Evolutionary conservation across 768 basidiomycete genomes (phyloP).

Genomic region (Leccinum rimulosum): DNA sequence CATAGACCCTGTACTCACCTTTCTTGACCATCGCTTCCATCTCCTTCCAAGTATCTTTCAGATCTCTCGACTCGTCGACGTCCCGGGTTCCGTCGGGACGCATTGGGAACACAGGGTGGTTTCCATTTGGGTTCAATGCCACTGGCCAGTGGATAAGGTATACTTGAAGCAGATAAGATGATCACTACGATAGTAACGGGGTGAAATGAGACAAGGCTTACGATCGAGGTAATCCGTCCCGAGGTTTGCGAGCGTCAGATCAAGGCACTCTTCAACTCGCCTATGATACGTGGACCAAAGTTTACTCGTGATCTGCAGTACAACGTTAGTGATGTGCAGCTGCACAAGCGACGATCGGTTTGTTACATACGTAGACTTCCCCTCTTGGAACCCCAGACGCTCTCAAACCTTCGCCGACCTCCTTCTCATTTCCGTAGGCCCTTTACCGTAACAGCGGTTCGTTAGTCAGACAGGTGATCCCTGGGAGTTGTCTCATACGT

Average conservation of each 20-base stretch:
- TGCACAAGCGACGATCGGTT: not conserved
- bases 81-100: constrained; percentile 66
- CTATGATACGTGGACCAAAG: constrained; percentile 67
- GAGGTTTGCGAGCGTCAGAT: constrained; percentile 72
- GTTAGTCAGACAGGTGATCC: constrained; percentile 17
- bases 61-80: constrained; percentile 60
- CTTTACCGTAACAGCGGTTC: constrained; percentile 24
- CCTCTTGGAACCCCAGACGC: constrained; percentile 73
- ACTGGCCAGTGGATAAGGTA: constrained; percentile 83
- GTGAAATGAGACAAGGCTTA: constrained; percentile 33
- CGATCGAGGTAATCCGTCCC: constrained; percentile 86
- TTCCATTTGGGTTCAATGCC: constrained; percentile 67
- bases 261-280: constrained; percentile 70
- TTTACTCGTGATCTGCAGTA: constrained; percentile 63
- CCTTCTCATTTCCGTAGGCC: constrained; percentile 76
- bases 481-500: not conserved
- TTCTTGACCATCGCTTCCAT: constrained; percentile 74
- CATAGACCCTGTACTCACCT: constrained; percentile 36
- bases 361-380: constrained; percentile 58
- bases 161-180: constrained; percentile 27
- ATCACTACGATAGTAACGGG: not conserved
- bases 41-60: constrained; percentile 78
- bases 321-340: not conserved
- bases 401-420: constrained; percentile 79
- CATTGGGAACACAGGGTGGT: constrained; percentile 55